phyloP scores from a whole-genome alignment of 352 stramenopile species.

The Elongisporangium prolatum region DNA sequence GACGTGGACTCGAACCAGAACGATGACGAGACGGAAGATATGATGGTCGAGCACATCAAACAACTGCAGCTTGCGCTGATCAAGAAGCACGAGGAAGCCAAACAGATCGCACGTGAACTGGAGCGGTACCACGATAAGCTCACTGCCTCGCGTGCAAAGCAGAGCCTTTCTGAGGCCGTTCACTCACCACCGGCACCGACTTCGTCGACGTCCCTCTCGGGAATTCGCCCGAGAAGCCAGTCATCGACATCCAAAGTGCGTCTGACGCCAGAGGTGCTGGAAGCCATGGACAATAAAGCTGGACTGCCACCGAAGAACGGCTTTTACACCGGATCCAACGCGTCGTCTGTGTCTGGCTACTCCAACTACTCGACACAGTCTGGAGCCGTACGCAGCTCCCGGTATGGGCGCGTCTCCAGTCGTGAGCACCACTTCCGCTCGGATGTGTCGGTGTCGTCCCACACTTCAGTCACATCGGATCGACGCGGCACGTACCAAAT shows the following conservation, averaged over 20 bases:
- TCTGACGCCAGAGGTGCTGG: conserved; percentile 48
- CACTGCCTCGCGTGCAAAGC: conserved; percentile 24
- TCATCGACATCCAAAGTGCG: conserved; percentile 31
- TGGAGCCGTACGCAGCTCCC: conserved; percentile 7
- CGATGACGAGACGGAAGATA: conserved; percentile 54
- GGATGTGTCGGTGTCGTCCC: conserved; percentile 50
- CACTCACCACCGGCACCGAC: background rate
- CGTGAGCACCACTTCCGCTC: conserved; percentile 18
- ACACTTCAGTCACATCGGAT: conserved; percentile 47
- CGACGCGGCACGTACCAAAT: conserved; percentile 14
- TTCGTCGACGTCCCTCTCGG: conserved; percentile 9
- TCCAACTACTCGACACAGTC: conserved; percentile 41
- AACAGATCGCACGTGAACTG: conserved; percentile 53
- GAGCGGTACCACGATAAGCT: conserved; percentile 52
- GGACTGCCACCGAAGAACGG: conserved; percentile 41
- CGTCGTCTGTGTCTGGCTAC: conserved; percentile 61
- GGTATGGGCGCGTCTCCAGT: background rate
- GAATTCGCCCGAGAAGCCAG: background rate
- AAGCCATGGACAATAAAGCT: conserved; percentile 52
- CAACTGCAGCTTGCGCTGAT: conserved; percentile 56
- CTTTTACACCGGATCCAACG: conserved; percentile 56
- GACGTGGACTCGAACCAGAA: conserved; percentile 49
- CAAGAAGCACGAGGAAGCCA: conserved; percentile 77
- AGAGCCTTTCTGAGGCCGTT: background rate
- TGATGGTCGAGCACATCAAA: conserved; percentile 61